Base-by-base conservation (phyloP, 495 filamentous ascomycete species). In the Penicillium herquei region DNA sequence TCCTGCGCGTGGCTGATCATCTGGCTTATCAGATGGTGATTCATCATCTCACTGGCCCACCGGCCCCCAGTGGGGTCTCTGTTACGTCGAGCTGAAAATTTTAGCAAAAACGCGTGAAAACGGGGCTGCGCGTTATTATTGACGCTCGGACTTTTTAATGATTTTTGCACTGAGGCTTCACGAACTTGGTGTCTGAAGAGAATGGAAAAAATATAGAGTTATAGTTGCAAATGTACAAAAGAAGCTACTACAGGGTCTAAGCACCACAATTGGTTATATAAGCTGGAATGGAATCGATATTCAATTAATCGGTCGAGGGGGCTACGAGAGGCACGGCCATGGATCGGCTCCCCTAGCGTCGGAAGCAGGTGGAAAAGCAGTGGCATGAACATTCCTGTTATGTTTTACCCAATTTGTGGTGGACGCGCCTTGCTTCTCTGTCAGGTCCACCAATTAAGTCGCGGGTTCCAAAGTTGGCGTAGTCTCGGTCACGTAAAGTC, bases 11-110 rank as follows among this genome's bases (percentile, higher is more conserved):
- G 35, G 18, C 46, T 39, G 50, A 33, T 17, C 39, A 44, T 46
- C 33, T 16, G 56, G 54, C 56, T 68, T 68, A 68, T 68, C 65
- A 57, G 65, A 68, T 68, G 62, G 37, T 65, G 57, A 62, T 61
- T 49, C 45, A 61, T 46, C 47, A 42, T 35, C 14, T 49, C 2
- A 34, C n/a, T 42, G 50, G 21, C 13, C 10, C 30, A 39, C 34
- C 39, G 50, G 26, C 34, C 13, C 7, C 3, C 39, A 51, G 62
- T 63, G 58, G 64, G 49, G 48, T n/a, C 18, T n/a, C 46, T 43
- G 54, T 60, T 58, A 58, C 59, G 59, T 66, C 35, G 56, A 58
- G 59, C 54, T 61, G 56, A 63, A 63, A 58, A 57, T 39, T 54
- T 52, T 49, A 39, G 45, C 6, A 31, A 33, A 18, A 49, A 54